These are phyloP conservation scores for Licmophora abbreviata DNA, from an alignment of 108 stramenopile species.

Conservation along the genomic window DNA sequence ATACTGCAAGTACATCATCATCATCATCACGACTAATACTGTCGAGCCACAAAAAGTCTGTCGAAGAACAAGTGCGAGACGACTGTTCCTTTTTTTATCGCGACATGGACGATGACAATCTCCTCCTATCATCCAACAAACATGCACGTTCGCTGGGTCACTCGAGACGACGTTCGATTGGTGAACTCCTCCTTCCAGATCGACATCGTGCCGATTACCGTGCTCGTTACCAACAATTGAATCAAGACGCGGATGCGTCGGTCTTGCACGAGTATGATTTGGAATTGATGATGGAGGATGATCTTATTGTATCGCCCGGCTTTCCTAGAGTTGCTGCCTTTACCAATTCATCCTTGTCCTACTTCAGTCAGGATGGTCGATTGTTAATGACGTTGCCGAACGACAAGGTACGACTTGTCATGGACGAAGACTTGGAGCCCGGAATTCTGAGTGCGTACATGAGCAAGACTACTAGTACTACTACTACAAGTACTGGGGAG, in stretches of 20 bases:
- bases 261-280: neutral
- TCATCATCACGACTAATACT: too few relatives aligned
- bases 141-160: too few relatives aligned
- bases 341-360: neutral
- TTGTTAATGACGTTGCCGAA: slow-evolving; percentile 34
- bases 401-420: slow-evolving; percentile 43
- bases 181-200: neutral
- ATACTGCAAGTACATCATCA: too few relatives aligned
- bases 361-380: slow-evolving; percentile 14
- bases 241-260: slow-evolving; percentile 3
- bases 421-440: slow-evolving; percentile 50
- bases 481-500: slow-evolving; percentile 1
- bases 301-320: neutral
- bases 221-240: slow-evolving; percentile 26
- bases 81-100: slow-evolving; percentile 43
- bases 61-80: slow-evolving; percentile 10
- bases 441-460: slow-evolving; percentile 51
- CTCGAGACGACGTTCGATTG: too few relatives aligned
- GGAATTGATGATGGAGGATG: neutral
- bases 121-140: too few relatives aligned
- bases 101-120: slow-evolving; percentile 19
- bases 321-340: neutral
- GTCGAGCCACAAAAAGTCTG: too few relatives aligned
- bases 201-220: slow-evolving; percentile 7
- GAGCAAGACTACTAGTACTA: slow-evolving; percentile 1